Conservation (phyloP, 1,284 basidiomycete species). For the Pyrrhoderma lamaoense region DNA sequence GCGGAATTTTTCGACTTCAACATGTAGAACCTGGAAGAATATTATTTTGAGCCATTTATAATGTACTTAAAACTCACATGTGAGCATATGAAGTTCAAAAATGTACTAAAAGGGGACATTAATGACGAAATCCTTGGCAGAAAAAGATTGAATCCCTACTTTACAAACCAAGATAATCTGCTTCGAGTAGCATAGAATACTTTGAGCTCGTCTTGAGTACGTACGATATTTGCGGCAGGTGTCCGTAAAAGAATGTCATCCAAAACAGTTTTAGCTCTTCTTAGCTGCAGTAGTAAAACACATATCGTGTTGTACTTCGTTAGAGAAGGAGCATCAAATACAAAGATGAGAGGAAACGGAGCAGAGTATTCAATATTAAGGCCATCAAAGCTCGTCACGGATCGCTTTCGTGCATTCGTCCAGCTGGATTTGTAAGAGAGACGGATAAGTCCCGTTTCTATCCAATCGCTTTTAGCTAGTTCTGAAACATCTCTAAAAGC, state of each 20-base stretch:
- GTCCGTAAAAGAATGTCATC: constrained; percentile 61
- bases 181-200: constrained; percentile 67
- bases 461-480: constrained; percentile 43
- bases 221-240: constrained; percentile 28
- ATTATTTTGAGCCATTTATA: constrained; percentile 2
- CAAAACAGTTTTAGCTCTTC: constrained; percentile 62
- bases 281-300: constrained; percentile 69
- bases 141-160: constrained; percentile 43
- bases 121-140: constrained; percentile 4
- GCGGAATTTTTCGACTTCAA: constrained; percentile 53
- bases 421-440: constrained; percentile 53
- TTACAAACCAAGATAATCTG: constrained; percentile 75
- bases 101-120: constrained; percentile 39
- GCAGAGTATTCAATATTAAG: constrained; percentile 68
- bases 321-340: constrained; percentile 58
- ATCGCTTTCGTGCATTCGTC: constrained; percentile 37
- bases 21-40: constrained; percentile 53
- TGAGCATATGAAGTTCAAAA: constrained; percentile 68
- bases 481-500: constrained; percentile 65
- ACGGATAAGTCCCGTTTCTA: constrained; percentile 68
- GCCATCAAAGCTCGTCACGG: constrained; percentile 58
- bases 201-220: constrained; percentile 44
- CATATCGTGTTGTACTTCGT: constrained; percentile 66
- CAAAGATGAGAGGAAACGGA: constrained; percentile 76
- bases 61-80: constrained; percentile 41